phyloP scores from a whole-genome alignment of 345 rosid genomes.

The Camelina laxa region DNA sequence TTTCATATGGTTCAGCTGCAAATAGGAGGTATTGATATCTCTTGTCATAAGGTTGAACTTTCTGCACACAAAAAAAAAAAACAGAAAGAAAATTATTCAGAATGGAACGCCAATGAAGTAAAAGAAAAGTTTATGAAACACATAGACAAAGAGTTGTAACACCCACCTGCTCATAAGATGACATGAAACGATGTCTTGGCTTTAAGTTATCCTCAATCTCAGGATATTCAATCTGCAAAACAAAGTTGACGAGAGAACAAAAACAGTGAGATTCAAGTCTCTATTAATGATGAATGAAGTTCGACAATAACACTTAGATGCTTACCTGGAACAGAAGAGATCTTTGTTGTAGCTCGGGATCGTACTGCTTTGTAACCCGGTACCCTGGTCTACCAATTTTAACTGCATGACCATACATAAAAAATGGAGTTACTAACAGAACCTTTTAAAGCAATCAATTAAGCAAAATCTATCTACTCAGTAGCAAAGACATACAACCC shows the following conservation, averaged over 20 bases:
- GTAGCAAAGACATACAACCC: slow-evolving; percentile 8
- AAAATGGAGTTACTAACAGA: background rate
- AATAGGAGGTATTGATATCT: slow-evolving; percentile 88
- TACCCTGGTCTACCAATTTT: slow-evolving; percentile 99
- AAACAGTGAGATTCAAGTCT: slow-evolving; percentile 3
- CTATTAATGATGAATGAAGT: background rate
- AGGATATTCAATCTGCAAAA: slow-evolving; percentile 87
- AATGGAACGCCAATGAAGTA: background rate
- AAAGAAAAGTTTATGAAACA: background rate
- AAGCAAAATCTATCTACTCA: slow-evolving; percentile 3
- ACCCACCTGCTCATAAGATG: slow-evolving; percentile 89
- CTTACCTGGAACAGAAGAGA: slow-evolving; percentile 92
- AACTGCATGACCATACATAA: slow-evolving; percentile 54
- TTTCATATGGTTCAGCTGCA: slow-evolving; percentile 98
- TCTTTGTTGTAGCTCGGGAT: slow-evolving; percentile 89
- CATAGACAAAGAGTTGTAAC: background rate
- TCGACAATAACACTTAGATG: slow-evolving; percentile 1
- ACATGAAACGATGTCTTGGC: slow-evolving; percentile 97
- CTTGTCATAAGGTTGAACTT: slow-evolving; percentile 83
- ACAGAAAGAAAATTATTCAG: background rate
- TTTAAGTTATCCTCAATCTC: slow-evolving; percentile 89
- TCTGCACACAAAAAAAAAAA: slow-evolving; percentile 49
- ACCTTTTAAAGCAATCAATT: background rate
- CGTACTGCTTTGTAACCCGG: slow-evolving; percentile 92
- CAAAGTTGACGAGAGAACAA: background rate